phyloP scores from a whole-genome alignment of 345 rosid species.

The Iberis pinnata region DNA sequence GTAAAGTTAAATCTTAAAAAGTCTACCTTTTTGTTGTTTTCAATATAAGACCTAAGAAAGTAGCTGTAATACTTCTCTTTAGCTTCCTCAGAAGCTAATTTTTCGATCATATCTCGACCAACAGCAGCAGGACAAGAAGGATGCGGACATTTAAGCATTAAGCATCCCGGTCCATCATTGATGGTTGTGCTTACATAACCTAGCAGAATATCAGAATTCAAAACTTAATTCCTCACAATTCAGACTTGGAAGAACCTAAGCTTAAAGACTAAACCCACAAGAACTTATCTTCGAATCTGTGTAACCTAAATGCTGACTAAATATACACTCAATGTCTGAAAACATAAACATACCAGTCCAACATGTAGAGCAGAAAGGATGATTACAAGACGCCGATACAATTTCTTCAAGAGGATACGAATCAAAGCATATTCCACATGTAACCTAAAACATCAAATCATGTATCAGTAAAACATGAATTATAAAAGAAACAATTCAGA shows the following conservation, averaged over 20 bases:
- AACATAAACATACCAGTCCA: no score
- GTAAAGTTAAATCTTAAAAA: no score
- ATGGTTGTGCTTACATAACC: slow-evolving; percentile 23
- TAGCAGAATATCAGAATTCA: no score
- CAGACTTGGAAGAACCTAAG: no score
- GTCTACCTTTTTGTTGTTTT: slow-evolving; percentile 69
- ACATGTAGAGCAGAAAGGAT: slow-evolving; percentile 71
- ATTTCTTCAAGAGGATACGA: slow-evolving; percentile 30
- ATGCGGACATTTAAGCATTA: slow-evolving; percentile 21
- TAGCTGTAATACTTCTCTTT: slow-evolving; percentile 18
- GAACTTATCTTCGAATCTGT: no score
- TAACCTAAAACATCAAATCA: no score
- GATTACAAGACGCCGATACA: slow-evolving; percentile 68
- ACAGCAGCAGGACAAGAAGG: slow-evolving; percentile 23
- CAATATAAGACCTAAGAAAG: slow-evolving; percentile 49
- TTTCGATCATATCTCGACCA: slow-evolving; percentile 24
- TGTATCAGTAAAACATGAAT: no score
- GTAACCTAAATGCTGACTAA: no score
- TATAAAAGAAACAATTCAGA: no score
- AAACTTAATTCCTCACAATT: no score
- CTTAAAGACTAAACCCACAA: no score
- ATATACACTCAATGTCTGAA: no score
- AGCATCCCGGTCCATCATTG: slow-evolving; percentile 19
- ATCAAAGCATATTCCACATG: slow-evolving; percentile 84
- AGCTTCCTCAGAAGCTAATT: background rate